Conservation (phyloP, 306 rosid genomes). For the Dalbergia cultrata region DNA sequence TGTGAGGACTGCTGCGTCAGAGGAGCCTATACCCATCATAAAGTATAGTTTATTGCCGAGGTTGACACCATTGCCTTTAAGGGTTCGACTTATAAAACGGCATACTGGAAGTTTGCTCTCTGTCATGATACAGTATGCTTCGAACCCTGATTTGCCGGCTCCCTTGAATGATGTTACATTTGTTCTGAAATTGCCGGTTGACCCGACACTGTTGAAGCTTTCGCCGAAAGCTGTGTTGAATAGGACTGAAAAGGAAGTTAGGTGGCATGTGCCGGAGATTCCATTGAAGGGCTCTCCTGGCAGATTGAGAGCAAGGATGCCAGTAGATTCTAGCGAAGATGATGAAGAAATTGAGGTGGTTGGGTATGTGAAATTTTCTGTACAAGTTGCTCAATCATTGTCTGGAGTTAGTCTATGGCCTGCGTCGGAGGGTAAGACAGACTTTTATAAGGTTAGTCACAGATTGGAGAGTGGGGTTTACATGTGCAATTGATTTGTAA, state of each 20-base stretch:
- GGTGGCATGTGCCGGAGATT: conserved; percentile 86
- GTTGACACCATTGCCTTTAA: conserved; percentile 88
- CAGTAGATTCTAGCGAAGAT: conserved; percentile 74
- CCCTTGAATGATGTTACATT: conserved; percentile 87
- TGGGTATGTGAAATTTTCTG: conserved; percentile 78
- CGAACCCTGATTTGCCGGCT: conserved; percentile 75
- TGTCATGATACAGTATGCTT: conserved; percentile 88
- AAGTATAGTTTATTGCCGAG: conserved; percentile 85
- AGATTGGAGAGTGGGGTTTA: conserved; percentile 82
- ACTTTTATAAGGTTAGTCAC: conserved; percentile 89
- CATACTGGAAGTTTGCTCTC: conserved; percentile 87
- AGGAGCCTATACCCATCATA: conserved; percentile 84
- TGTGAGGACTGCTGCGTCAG: conserved; percentile 74
- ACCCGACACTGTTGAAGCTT: conserved; percentile 86
- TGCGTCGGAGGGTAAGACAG: conserved; percentile 85
- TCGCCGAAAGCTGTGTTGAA: conserved; percentile 93
- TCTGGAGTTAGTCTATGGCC: conserved; percentile 83
- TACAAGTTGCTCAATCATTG: conserved; percentile 67
- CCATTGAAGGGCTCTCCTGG: conserved; percentile 83
- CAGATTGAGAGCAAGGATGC: conserved; percentile 86
- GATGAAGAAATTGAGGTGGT: conserved; percentile 85
- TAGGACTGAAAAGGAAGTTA: conserved; percentile 84
- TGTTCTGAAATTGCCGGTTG: conserved; percentile 79
- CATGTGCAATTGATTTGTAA: conserved; percentile 74
- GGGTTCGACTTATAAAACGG: conserved; percentile 87